Base-by-base conservation (phyloP, 768 basidiomycete genomes). In the Leucocoprinus leucothites region DNA sequence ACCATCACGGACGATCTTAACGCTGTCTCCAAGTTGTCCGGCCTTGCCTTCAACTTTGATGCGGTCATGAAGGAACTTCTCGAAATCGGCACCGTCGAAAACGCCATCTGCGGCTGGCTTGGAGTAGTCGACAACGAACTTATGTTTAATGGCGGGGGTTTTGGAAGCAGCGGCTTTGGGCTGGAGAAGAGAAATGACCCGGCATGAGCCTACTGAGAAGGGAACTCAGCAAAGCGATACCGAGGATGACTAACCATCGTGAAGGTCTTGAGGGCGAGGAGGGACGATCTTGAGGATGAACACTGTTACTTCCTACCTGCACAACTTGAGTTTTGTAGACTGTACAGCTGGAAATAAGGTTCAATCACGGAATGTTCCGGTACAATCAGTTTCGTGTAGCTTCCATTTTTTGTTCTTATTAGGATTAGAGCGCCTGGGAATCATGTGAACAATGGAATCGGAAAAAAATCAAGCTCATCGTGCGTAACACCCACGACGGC, bases 41-140 rank as follows among this genome's bases (percentile, higher is more conserved):
- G 88, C 79, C 80, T 94, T 94, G 44, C 89, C 89, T 54, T 93
- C 91, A 61, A 96, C 87, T 79, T 96, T 95, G 67, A 93, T 91
- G 64, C 89, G 89, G 74, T 95, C 94, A 66, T 94, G 91, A 49
- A 96, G 81, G 78, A 86, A 97, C 72, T 97, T 98, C 72, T 82
- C 81, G 65, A 83, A 82, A 63, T 80, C 81, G 35, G 79, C 81
- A 60, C 80, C 80, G 57, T 83, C 82, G 60, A 82, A 82, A 60
- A 82, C 80, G 58, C 79, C 76, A 63, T 80, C 78, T 9, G 68
- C 60, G 31, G 88, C 89, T 53, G 90, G 90, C 61, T 83, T 84
- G 46, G 88, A 86, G 76, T 84, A 91, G 77, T 92, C 89, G 69
- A 91, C 78, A 68, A 81, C 70, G 71, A 90, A 92, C 73, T 88